Base-by-base conservation (phyloP, 228 moss, liverwort and hornwort species). In the Sphagnum magellanicum region DNA sequence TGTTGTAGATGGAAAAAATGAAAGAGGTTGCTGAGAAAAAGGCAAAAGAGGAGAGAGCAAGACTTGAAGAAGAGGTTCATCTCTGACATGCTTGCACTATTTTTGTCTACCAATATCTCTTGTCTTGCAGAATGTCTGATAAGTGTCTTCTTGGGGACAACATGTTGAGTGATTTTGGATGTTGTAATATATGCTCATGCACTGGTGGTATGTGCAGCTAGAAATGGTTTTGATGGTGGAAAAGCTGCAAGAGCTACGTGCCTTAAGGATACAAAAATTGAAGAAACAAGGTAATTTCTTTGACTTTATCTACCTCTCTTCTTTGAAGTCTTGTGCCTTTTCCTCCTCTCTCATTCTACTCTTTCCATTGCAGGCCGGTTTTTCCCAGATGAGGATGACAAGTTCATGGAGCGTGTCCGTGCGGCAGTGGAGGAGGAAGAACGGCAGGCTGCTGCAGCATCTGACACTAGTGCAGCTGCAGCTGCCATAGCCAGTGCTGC, bases 361-460 rank as follows among this genome's bases (percentile, higher is more conserved):
- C 59, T 12, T 60, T 15, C 59, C 50, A 63, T 70, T 72, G 74
- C 80, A 97, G 97, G 97, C 57, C 87, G 86, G 65, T 98, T 98
- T 87, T 92, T 98, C 68, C 98, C 98, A 10, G 98, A 94, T 50
- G 98, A 98, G 80, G 98, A 98, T 76, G 89, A 98, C 78, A 84
- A 89, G 71, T 98, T 98, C 63, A 79, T 92, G 79, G 98, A 90
- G 71, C 82, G 90, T 72, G 83, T 98, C 51, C 89, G 89, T 67
- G 89, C 83, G 60, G 94, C 98, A 66, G 94, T 98, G 13, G 92
- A 92, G 72, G 98, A 93, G 74, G 98, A 98, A 80, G 98, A 94
- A 73, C 92, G 90, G 62, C 94, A 87, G 79, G 94, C 90, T 60
- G 88, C 84, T 79, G 90, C 90, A 2, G 98, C 98, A 74, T 90